Base-by-base conservation (phyloP, 2,329 filamentous ascomycete genomes). In the Cryphonectria nitschkei region DNA sequence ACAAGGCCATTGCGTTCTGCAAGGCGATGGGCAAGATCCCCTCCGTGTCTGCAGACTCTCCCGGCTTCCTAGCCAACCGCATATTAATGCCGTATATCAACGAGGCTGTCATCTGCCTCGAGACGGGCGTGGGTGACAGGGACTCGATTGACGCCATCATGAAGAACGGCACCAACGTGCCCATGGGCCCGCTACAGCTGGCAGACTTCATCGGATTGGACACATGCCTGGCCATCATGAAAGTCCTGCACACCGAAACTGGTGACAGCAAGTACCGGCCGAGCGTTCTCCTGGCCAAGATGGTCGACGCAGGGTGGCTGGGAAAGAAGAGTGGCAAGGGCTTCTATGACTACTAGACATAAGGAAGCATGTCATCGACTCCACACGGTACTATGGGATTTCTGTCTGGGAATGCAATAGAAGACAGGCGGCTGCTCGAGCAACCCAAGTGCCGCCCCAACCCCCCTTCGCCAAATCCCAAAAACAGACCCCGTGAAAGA, bases 71-170 rank as follows among this genome's bases (percentile, higher is more conserved):
- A 34, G 96, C 96, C 43, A 99, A 99, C 81, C 88, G 96, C 13
- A 99, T 99, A 73, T 84, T 99, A 72, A 99, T 99, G 96, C 96
- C 96, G 0, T 99, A 99, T 80, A 98, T 99, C 84, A 99, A 99
- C 80, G 96, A 99, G 83, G 96, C 97, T 11, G 87, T 99, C 76
- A 95, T 97, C 74, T 99, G 96, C 81, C 86, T 99, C 19, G 96
- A 99, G 83, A 98, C 96, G 0, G 93, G 93, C 3, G 90, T 99
- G 0, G 96, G 96, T 26, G 88, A 89, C 74, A 92, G 93, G 76
- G 95, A 98, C 78, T 93, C 95, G 74, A 99, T 99, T 75, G 96
- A 99, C 79, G 91, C 88, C 74, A 99, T 99, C 77, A 99, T 99
- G 96, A 98, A 97, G 88, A 98, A 98, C 76, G 96, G 96, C 63